Evolutionary conservation across 176 grass and related monocot genomes (phyloP).

Genomic region (Eleusine coracana): DNA sequence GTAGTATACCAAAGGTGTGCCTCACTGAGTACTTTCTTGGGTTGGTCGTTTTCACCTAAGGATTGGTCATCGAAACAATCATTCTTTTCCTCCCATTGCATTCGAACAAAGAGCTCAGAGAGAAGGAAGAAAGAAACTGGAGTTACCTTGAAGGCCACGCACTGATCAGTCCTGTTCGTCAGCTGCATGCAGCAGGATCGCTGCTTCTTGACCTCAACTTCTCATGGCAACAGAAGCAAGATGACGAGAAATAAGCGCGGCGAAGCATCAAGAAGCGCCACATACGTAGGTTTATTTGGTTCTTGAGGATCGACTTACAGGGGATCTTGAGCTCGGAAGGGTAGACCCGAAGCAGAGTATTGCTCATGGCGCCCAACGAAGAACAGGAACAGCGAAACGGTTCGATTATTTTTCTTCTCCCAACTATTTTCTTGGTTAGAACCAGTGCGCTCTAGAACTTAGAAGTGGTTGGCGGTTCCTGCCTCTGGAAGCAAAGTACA

Average conservation of each 20-base stretch:
- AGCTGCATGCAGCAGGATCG: conserved; percentile 82
- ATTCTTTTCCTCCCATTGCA: not conserved
- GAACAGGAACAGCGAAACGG: not conserved
- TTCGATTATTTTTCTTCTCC: not conserved
- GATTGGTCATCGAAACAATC: not conserved
- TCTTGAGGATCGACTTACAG: conserved; percentile 52
- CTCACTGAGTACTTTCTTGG: conserved; percentile 84
- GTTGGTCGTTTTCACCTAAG: conserved; percentile 90
- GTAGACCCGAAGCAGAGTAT: conserved; percentile 69
- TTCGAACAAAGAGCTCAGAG: not conserved
- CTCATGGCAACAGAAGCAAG: not conserved
- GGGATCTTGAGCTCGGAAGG: conserved; percentile 88
- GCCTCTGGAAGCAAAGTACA: conserved; percentile 50
- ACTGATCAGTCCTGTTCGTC: conserved; percentile 71
- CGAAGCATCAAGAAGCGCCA: conserved; percentile 6
- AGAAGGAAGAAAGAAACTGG: not conserved
- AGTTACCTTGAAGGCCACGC: conserved; percentile 85
- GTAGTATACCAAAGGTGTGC: conserved; percentile 69
- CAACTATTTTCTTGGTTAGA: conserved; percentile 29
- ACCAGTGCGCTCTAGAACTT: conserved; percentile 16
- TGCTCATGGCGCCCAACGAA: conserved; percentile 47
- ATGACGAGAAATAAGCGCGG: conserved; percentile 32
- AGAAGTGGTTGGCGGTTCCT: conserved; percentile 46
- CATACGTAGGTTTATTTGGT: not conserved
- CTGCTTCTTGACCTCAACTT: conserved; percentile 83